Evolutionary conservation across 2,329 filamentous ascomycete genomes (phyloP), one percentile per base, ranked within the genome.

Genomic region (Fusarium oxysporum): DNA sequence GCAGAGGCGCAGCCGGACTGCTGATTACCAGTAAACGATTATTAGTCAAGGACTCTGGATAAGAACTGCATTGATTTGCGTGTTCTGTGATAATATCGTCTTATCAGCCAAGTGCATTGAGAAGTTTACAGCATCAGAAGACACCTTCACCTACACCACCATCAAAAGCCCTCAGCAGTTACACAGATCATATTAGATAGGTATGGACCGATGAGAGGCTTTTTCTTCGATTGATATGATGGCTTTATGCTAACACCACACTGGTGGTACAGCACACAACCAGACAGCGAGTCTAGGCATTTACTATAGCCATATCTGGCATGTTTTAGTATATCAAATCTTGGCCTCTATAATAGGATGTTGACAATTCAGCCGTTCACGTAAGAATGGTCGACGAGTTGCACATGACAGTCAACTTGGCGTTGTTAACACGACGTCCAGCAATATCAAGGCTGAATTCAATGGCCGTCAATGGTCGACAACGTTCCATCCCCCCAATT

Each of bases 1-100:
- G 53, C 62, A 50, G 65, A 53, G 57, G 68, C 64, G 47, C 56
- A 69, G 64, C 43, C 28, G 44, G 56, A 53, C 68, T 60, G 53
- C 64, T 65, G 69, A 72, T 65, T 48, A 47, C 38, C 30, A 69
- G 48, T 38, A 43, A 43, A 64, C 23, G 44, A 41, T 43, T 56
- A 48, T 64, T 38, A 47, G 58, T 41, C 44, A 63, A 59, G 47
- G 47, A 30, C 25, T 37, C 25, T 55, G 37, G 51, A 30, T 51
- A 57, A 44, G 43, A 44, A 54, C 38, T 23, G 40, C 12, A 54
- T 21, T 43, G 40, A 30, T 25, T 57, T 44, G 32, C 57, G 13
- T 51, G 47, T 25, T 35, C 23, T 35, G 47, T 25, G 47, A 35
- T 35, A 33, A 51, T 33, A 30, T 51, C 47, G n/a, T 32, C 64